Conservation (phyloP, 371 early-diverging fungal genomes). For the Conidiobolus incongruus region DNA sequence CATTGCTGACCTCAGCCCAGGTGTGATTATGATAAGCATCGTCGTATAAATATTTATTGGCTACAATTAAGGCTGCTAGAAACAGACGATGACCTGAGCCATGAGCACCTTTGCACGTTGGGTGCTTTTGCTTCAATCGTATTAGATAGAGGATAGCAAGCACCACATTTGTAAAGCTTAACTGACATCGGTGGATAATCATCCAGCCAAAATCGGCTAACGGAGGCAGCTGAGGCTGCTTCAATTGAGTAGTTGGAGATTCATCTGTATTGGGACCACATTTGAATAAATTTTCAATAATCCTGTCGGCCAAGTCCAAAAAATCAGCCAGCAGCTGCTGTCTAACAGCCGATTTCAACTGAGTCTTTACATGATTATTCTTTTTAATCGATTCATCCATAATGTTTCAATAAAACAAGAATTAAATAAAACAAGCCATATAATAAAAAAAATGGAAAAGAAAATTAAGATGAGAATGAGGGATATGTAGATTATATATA, state of each 20-base stretch:
- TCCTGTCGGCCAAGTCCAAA: neutral
- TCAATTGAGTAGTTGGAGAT: neutral
- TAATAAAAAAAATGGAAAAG: no score
- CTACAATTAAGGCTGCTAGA: conserved; percentile 28
- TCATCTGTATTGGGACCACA: neutral
- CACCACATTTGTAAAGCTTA: conserved; percentile 1
- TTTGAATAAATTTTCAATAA: conserved; percentile 1
- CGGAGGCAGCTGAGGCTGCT: neutral
- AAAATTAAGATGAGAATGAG: no score
- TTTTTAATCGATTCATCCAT: no score
- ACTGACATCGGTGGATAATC: neutral
- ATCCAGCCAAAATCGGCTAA: conserved; percentile 1
- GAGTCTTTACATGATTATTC: no score
- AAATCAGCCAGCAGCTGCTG: conserved; percentile 4
- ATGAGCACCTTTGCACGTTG: conserved; percentile 22
- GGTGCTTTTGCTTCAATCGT: conserved; percentile 24
- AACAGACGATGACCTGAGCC: conserved; percentile 31
- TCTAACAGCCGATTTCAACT: no score
- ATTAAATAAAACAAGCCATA: no score
- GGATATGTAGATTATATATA: no score
- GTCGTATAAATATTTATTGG: conserved; percentile 31
- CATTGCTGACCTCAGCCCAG: conserved; percentile 27
- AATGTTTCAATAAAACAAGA: no score
- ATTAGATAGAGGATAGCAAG: conserved; percentile 23
- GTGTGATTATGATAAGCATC: conserved; percentile 41